Evolutionary conservation across 2,329 filamentous ascomycete genomes (phyloP), one percentile per base, ranked within the genome.

Genomic region (Colletotrichum echinochloae): DNA sequence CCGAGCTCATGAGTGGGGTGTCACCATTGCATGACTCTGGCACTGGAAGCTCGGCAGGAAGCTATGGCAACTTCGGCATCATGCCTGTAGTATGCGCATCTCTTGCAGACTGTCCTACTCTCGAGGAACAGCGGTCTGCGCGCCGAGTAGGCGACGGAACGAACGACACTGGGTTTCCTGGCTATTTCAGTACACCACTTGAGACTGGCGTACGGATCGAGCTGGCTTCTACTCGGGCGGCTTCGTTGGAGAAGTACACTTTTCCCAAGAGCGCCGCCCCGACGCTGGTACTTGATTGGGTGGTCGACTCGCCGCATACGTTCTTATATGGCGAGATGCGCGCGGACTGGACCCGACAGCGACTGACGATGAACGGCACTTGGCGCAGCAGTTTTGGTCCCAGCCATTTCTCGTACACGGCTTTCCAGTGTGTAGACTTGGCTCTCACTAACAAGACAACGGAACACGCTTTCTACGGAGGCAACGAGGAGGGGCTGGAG

Each of bases 61-160:
- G 64, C 57, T 66, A 55, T 14, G 57, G 64, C 16, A 61, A 66
- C 35, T 66, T 61, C 9, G 35, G 46, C 56, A 66, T 66, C 57
- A 66, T 66, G 57, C 37, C 64, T 2, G 57, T 66, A 9, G 57
- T 66, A 16, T 66, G 64, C 28, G 16, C 28, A 1, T 23, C 28
- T 18, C 39, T 66, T 30, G 12, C 39, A n/a, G 14, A 26, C 1
- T 66, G 64, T 2, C 64, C 46, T 3, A 55, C 11, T 18, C 64
- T 66, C 8, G 56, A 62, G 35, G 5, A 23, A 14, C 56, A 28
- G 18, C 37, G 56, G 8, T 55, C 64, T 39, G 28, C 23, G 1
- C 57, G 30, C 4, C 57, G 57, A 7, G 35, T 46, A 2, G 56
- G 64, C 5, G 56, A 66, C 16, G 56, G 56, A 11, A 7, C 35